Conservation (phyloP, 1,139 yeast genomes). For the Suhomyces bolitotheri region DNA sequence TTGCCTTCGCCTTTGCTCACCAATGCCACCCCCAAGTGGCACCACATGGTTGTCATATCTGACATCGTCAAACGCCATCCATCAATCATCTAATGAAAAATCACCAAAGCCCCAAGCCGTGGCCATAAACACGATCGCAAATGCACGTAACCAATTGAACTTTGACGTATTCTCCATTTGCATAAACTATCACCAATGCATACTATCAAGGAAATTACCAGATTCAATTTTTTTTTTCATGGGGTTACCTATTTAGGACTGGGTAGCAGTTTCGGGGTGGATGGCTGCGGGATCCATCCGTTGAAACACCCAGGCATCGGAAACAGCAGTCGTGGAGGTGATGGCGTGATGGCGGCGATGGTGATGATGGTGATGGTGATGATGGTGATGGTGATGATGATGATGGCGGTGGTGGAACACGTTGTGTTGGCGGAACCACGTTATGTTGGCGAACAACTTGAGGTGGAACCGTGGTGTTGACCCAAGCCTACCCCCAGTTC, state of each 20-base stretch:
- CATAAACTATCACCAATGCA: background rate
- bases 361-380: background rate
- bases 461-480: no score
- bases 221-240: slow-evolving; percentile 5
- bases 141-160: no score
- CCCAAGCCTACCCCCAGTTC: no score
- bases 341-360: background rate
- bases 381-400: background rate
- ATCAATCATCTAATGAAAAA: no score
- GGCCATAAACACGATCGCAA: no score
- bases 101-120: no score
- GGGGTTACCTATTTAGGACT: slow-evolving; percentile 3
- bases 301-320: background rate
- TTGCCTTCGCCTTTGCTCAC: no score
- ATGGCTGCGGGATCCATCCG: no score
- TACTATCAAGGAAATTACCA: slow-evolving; percentile 11
- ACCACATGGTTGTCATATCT: no score
- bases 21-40: no score
- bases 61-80: no score
- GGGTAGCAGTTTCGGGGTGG: background rate
- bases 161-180: no score
- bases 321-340: background rate
- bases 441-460: background rate
- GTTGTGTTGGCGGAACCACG: background rate
- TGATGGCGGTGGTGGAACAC: background rate